Evolutionary conservation across 2,329 filamentous ascomycete species (phyloP), one percentile per base, ranked within the genome.

Genomic region (Tympanopsis confertula): DNA sequence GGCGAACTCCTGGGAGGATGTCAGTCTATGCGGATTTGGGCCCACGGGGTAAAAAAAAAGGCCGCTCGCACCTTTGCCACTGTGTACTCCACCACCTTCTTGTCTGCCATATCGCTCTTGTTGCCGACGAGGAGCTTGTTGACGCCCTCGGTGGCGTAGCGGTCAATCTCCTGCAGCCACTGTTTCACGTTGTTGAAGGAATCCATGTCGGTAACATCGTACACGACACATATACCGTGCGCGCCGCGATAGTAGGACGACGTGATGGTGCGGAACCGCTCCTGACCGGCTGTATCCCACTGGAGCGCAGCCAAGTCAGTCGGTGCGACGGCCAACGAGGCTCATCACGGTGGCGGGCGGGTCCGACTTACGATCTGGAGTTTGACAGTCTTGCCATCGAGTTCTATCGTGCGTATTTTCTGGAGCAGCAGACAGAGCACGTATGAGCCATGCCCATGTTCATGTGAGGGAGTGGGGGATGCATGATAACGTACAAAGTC

Each of bases 131-230:
- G 80, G 49, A 98, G 76, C 77, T 98, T 98, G 79, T 98, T 98
- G 58, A 98, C 91, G 48, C 91, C 91, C 68, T 98, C 91, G 50
- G 91, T 98, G 53, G 91, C 91, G 58, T 98, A 96, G 62, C 91
- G 82, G 71, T 98, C 91, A 54, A 98, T 96, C 71, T 98, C 91
- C 66, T 96, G 91, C 45, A 98, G 78, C 91, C 91, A 98, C 74
- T 98, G 91, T 84, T 98, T 96, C 55, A 98, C 91, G 71, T 96
- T 98, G 81, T 98, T 96, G 86, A 98, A 98, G 20, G 86, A 94
- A 64, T 96, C 91, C 89, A 95, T 95, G 63, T 98, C 91, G 50
- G 91, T 98, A 58, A 98, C 91, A 81, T 98, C 91, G 76, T 96
- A 98, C 61, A 98, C 91, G 51, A 98, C 89, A 68, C 91, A 96